Conservation (phyloP, 495 filamentous ascomycete genomes). For the Tuber melanosporum region DNA sequence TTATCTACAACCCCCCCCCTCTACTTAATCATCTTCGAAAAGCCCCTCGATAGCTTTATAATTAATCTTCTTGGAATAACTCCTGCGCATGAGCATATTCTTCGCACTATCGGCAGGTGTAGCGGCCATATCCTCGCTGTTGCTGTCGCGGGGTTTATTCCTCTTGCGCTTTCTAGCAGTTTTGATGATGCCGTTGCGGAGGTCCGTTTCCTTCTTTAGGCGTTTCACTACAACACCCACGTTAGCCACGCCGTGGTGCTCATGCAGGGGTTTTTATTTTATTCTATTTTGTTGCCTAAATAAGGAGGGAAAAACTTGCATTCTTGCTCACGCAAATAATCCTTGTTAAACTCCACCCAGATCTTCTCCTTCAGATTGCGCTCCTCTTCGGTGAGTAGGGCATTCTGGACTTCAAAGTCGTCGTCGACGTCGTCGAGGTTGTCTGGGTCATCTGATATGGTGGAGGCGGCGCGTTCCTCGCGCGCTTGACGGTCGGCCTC, state of each 20-base stretch:
- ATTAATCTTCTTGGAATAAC: conserved; percentile 75
- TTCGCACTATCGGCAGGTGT: conserved; percentile 65
- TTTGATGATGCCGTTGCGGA: conserved; percentile 54
- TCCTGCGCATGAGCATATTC: conserved; percentile 64
- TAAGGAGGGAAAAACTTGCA: conserved; percentile 51
- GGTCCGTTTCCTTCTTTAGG: conserved; percentile 50
- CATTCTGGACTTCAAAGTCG: conserved; percentile 74
- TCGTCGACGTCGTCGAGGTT: conserved; percentile 64
- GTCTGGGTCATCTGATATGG: conserved; percentile 34
- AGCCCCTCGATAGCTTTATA: conserved; percentile 62
- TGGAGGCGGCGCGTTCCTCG: conserved; percentile 15
- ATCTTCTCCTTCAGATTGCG: conserved; percentile 72
- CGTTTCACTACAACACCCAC: conserved; percentile 48
- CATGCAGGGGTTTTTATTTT: background rate
- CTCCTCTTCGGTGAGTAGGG: conserved; percentile 64
- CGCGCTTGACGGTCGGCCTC: conserved; percentile 29
- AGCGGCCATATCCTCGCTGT: conserved; percentile 53
- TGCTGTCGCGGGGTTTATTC: conserved; percentile 54
- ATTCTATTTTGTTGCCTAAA: no score
- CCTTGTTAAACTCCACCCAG: conserved; percentile 89
- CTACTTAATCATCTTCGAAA: conserved; percentile 44
- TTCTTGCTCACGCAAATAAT: conserved; percentile 77
- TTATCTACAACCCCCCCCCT: background rate
- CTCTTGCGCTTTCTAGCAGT: conserved; percentile 47
- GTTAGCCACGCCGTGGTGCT: conserved; percentile 17